Conservation (phyloP, 495 filamentous ascomycete genomes). For the Thermothielavioides terrestris region DNA sequence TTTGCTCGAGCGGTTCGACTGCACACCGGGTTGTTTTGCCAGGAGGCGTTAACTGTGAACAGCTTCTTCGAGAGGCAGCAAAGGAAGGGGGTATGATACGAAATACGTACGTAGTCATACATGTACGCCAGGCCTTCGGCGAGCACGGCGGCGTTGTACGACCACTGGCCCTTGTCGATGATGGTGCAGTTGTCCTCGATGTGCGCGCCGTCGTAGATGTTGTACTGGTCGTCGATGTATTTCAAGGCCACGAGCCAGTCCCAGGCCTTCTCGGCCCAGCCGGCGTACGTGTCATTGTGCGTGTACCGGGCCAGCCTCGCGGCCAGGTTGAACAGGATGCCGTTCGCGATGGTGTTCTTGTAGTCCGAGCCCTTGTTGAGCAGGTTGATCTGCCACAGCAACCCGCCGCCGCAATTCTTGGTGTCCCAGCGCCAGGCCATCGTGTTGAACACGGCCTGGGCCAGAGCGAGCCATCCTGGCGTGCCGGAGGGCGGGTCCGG, state of each 20-base stretch:
- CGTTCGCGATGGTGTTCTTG: conserved; percentile 68
- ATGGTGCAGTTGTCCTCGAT: conserved; percentile 44
- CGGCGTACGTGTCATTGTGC: conserved; percentile 64
- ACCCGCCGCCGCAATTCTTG: conserved; percentile 53
- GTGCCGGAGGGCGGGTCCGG: conserved; percentile 42
- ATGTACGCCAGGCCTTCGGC: conserved; percentile 59
- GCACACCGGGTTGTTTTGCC: not conserved
- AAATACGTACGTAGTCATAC: conserved; percentile 52
- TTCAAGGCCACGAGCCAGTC: conserved; percentile 48
- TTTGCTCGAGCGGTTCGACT: conserved; percentile 33
- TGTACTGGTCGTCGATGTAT: conserved; percentile 48
- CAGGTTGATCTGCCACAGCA: conserved; percentile 69
- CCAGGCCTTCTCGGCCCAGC: conserved; percentile 62
- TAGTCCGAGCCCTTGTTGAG: conserved; percentile 68
- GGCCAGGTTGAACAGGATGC: conserved; percentile 71
- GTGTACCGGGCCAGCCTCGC: conserved; percentile 66
- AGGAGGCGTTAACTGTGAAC: conserved; percentile 19
- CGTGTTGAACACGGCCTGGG: conserved; percentile 64
- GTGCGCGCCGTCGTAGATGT: conserved; percentile 58
- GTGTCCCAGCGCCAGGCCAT: conserved; percentile 50
- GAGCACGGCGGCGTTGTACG: conserved; percentile 57
- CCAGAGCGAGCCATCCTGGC: conserved; percentile 58
- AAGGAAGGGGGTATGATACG: not conserved
- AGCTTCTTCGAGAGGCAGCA: not conserved
- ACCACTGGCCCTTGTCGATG: conserved; percentile 51